Evolutionary conservation across 768 basidiomycete species (phyloP).

Genomic region (Lactarius deliciosus): DNA sequence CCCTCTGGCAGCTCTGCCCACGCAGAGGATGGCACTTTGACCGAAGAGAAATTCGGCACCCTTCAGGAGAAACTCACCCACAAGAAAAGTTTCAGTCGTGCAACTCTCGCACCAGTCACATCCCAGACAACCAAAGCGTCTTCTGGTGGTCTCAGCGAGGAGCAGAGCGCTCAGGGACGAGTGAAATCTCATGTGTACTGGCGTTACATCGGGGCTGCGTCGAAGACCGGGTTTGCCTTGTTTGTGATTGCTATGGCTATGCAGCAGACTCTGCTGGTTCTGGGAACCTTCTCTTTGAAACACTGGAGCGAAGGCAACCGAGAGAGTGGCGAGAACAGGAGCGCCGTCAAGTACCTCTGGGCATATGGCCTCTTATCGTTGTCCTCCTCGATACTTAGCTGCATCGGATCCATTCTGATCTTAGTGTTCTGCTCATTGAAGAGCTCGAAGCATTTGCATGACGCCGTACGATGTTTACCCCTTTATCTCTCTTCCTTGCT

Average conservation of each 20-base stretch:
- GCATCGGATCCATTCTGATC: conserved; percentile 59
- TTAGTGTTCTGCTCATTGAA: conserved; percentile 77
- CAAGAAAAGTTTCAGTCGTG: conserved; percentile 57
- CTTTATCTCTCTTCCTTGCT: conserved; percentile 8
- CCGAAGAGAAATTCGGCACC: conserved; percentile 18
- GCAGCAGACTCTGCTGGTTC: conserved; percentile 60
- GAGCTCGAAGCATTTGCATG: conserved; percentile 74
- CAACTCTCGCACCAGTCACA: conserved; percentile 47
- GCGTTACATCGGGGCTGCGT: conserved; percentile 78
- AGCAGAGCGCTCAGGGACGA: conserved; percentile 76
- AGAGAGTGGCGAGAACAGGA: conserved; percentile 53
- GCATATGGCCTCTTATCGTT: conserved; percentile 70
- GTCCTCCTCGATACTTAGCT: conserved; percentile 52
- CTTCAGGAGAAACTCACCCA: conserved; percentile 53
- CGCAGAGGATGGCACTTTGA: conserved; percentile 22
- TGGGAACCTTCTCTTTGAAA: conserved; percentile 66
- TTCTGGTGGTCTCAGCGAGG: conserved; percentile 55
- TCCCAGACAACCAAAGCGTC: conserved; percentile 39
- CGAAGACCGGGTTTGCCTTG: conserved; percentile 60
- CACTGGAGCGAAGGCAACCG: conserved; percentile 82
- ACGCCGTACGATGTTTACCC: conserved; percentile 49
- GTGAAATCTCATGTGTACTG: conserved; percentile 78
- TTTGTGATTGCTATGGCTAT: conserved; percentile 54
- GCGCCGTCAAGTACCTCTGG: conserved; percentile 57
- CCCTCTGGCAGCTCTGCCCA: conserved; percentile 18